Evolutionary conservation across 2,329 filamentous ascomycete species (phyloP), one percentile per base, ranked within the genome.

Genomic region (Trichoderma citrinoviride): DNA sequence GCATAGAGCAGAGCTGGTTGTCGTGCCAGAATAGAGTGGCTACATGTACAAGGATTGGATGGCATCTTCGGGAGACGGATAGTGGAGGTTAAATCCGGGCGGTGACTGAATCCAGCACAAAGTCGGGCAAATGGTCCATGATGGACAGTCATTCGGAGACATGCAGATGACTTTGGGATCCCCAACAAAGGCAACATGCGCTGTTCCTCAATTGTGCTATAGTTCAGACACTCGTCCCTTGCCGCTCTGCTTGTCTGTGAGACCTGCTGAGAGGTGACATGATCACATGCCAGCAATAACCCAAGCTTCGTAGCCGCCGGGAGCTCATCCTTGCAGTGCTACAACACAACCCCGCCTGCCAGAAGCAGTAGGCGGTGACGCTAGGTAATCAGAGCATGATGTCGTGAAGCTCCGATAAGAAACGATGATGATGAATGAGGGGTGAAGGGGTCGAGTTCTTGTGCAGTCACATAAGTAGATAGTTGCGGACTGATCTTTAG

Each of bases 331-430:
- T 33, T 15, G 50, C 60, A n/a, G 1, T 47, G 33, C 12, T 10
- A 37, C 33, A 37, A 37, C 5, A 12, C 33, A 37, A 63, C 63
- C 63, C 63, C 63, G 56, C 63, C 49, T 54, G 43, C 56, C 46
- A 43, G 25, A 64, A 57, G 23, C 21, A 47, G 61, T 33, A 64
- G 61, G 61, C 61, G 61, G 61, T 64, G 61, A 40, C 17, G 52
- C 21, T 19, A 23, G 33, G 52, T 37, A 4, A 14, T 37, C 33
- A 12, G 12, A 14, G 12, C 33, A 5, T 37, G 10, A 37, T 37
- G 33, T 12, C 14, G 33, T 37, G 1, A 10, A 10, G 33, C 4
- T 12, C 7, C 33, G 12, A 14, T 5, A 2, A 5, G 33, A n/a
- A n/a, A n/a, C n/a, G n/a, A n/a, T n/a, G n/a, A n/a, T n/a, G 29